Conservation (phyloP, 2,329 filamentous ascomycete species). For the Penicillium digitatum region DNA sequence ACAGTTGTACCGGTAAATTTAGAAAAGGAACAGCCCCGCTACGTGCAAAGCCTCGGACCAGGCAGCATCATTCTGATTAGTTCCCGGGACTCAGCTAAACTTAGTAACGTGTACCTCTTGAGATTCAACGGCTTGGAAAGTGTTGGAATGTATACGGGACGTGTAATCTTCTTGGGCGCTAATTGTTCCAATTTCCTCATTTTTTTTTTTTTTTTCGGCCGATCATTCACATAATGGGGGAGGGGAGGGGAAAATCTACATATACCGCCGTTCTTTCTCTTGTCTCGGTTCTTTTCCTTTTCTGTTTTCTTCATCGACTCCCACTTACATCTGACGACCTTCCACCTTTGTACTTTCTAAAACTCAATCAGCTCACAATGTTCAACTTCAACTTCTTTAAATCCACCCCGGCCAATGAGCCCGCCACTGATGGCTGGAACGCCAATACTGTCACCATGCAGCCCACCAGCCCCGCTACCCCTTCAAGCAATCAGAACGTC, state of each 20-base stretch:
- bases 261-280: constrained; percentile 2
- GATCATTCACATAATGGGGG: constrained; percentile 18
- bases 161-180: constrained; percentile 4
- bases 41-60: constrained; percentile 7
- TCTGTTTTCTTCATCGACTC: neutral
- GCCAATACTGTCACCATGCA: constrained; percentile 33
- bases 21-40: neutral
- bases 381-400: constrained; percentile 36
- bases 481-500: constrained; percentile 22
- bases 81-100: constrained; percentile 10
- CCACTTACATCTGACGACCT: neutral
- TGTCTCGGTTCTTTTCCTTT: neutral
- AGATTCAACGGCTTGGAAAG: neutral
- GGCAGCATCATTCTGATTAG: constrained; percentile 22
- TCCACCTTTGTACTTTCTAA: neutral
- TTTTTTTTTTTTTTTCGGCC: constrained; percentile 4
- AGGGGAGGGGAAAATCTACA: neutral
- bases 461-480: constrained; percentile 30
- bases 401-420: constrained; percentile 26
- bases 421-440: constrained; percentile 28
- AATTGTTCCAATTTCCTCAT: constrained; percentile 2
- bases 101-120: constrained; percentile 10
- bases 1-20: neutral
- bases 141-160: neutral
- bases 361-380: constrained; percentile 10